A percentile compares a stretch with the other conserved stretches of the same genome.
Evolutionary conservation across 768 basidiomycete species (phyloP).

Genomic region (Vararia minispora): DNA sequence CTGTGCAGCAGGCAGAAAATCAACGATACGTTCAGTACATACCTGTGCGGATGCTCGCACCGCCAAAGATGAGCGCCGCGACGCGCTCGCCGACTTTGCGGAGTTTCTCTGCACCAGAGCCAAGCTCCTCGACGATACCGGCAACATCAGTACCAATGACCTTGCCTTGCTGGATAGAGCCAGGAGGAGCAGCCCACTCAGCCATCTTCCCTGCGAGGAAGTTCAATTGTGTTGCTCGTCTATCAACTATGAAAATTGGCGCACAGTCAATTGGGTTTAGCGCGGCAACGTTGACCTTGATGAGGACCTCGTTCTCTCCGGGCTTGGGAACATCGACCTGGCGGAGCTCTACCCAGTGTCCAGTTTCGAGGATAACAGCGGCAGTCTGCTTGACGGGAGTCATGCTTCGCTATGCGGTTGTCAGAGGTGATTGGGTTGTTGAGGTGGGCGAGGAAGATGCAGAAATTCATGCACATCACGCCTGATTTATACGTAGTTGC

Average conservation of each 20-base stretch:
- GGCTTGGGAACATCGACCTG: constrained; percentile 3
- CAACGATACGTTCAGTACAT: background rate
- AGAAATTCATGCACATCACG: too few relatives aligned
- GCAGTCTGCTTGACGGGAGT: background rate
- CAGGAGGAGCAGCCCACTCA: background rate
- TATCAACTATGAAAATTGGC: constrained; percentile 1
- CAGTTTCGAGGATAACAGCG: background rate
- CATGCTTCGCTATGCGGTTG: constrained; percentile 13
- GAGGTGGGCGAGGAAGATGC: constrained; percentile 32
- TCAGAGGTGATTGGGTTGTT: too few relatives aligned
- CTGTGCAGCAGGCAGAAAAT: background rate
- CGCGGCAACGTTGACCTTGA: constrained; percentile 8
- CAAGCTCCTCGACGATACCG: constrained; percentile 5
- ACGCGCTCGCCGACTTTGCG: constrained; percentile 3
- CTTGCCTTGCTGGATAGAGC: too few relatives aligned
- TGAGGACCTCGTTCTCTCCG: constrained; percentile 5
- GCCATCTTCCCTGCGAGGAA: background rate
- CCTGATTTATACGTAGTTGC: too few relatives aligned
- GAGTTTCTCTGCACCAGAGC: background rate
- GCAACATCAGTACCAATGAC: constrained; percentile 7
- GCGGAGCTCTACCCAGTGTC: background rate
- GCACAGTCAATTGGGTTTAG: constrained; percentile 8
- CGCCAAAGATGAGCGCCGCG: background rate
- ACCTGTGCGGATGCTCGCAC: too few relatives aligned
- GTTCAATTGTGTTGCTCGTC: background rate